Percentiles rank a stretch among this genome's conserved stretches.
These are phyloP conservation scores for Trametes sp. DNA, from an alignment of 1,284 basidiomycete genomes.

Conservation along the genomic window DNA sequence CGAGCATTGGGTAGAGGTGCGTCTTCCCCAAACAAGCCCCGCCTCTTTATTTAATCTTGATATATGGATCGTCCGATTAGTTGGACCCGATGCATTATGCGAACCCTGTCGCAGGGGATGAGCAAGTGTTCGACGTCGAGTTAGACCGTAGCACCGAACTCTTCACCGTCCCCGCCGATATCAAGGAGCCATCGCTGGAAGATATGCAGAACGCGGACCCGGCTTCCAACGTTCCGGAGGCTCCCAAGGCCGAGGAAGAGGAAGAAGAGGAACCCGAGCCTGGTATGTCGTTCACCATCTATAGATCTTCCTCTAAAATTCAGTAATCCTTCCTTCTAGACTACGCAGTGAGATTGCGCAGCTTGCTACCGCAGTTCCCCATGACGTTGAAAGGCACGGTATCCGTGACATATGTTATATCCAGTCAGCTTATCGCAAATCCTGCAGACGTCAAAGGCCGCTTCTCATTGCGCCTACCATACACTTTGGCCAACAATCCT, in stretches of 20 bases:
- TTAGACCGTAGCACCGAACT: slow-evolving; percentile 68
- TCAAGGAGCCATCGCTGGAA: slow-evolving; percentile 34
- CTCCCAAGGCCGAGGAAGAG: slow-evolving; percentile 15
- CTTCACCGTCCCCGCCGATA: slow-evolving; percentile 46
- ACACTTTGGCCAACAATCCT: slow-evolving; percentile 57
- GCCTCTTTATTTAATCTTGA: neutral
- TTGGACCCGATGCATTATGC: slow-evolving; percentile 61
- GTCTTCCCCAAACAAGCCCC: slow-evolving; percentile 31
- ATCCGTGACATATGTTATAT: neutral
- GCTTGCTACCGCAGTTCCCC: slow-evolving; percentile 60
- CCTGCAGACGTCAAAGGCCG: slow-evolving; percentile 50
- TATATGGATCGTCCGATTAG: slow-evolving; percentile 44
- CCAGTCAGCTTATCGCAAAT: neutral
- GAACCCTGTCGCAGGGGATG: slow-evolving; percentile 64
- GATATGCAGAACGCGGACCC: slow-evolving; percentile 18
- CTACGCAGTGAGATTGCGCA: slow-evolving; percentile 50
- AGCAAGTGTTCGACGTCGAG: slow-evolving; percentile 77
- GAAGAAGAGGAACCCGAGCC: slow-evolving; percentile 32
- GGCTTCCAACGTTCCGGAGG: neutral
- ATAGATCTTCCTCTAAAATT: no score
- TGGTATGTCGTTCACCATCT: no score
- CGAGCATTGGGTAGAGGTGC: slow-evolving; percentile 81
- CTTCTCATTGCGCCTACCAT: slow-evolving; percentile 51
- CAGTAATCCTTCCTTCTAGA: slow-evolving; percentile 40
- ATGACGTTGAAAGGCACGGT: slow-evolving; percentile 64